Percentiles rank a stretch among this genome's conserved stretches.
These are phyloP conservation scores for Hypoxylon sp. DNA, from an alignment of 2,329 filamentous ascomycete species.

Conservation along the genomic window DNA sequence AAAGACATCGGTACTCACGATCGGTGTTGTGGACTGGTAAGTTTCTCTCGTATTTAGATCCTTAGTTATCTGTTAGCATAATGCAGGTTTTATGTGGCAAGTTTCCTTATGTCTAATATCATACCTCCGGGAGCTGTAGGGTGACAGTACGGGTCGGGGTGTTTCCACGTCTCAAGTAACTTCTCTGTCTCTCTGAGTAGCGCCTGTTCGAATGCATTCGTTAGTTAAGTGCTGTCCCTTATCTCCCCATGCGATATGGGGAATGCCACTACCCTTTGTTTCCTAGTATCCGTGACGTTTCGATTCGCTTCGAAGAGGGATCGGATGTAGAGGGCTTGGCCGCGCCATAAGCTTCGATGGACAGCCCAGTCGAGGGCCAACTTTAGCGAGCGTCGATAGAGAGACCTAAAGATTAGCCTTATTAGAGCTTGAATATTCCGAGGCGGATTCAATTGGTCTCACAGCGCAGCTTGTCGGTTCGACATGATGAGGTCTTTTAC, in stretches of 20 bases:
- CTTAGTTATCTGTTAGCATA: slow-evolving; percentile 65
- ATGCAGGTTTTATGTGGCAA: slow-evolving; percentile 5
- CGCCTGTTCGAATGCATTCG: slow-evolving; percentile 66
- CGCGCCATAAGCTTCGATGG: slow-evolving; percentile 92
- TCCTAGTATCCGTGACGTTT: slow-evolving; percentile 84
- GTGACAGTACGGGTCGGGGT: slow-evolving; percentile 91
- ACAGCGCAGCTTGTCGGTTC: slow-evolving; percentile 67
- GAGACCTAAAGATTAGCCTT: slow-evolving; percentile 64
- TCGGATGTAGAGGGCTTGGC: slow-evolving; percentile 95
- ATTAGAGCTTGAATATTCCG: slow-evolving; percentile 35
- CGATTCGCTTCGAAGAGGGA: slow-evolving; percentile 96
- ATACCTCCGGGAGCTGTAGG: slow-evolving; percentile 94
- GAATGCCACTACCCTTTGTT: slow-evolving; percentile 79
- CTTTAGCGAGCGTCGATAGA: slow-evolving; percentile 95
- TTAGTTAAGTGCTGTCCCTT: background rate
- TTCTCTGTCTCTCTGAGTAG: slow-evolving; percentile 90
- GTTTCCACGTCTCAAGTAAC: slow-evolving; percentile 93
- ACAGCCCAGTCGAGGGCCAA: slow-evolving; percentile 96
- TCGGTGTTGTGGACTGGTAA: slow-evolving; percentile 83
- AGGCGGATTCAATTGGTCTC: slow-evolving; percentile 51
- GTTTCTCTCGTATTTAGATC: slow-evolving; percentile 97
- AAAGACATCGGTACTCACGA: slow-evolving; percentile 71
- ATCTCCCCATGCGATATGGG: background rate
- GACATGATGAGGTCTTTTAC: slow-evolving; percentile 57
- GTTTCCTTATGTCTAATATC: slow-evolving; percentile 45